Conservation (phyloP, 176 grass and related monocot species). For the Triticum aestivum region IWGSC_CS_RefSeq_v2.1 NC_057810.1:538032007-538032506, state of each 20-base stretch:
- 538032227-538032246: conserved; percentile 62
- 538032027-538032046: conserved; percentile 32
- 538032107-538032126: too few species aligned
- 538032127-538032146: too few species aligned
- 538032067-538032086: too few species aligned
- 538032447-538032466: conserved; percentile 54
- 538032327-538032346: conserved; percentile 44
- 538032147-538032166: too few species aligned
- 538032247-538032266: conserved; percentile 53
- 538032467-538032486: conserved; percentile 1
- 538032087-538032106: too few species aligned
- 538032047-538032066: neutral
- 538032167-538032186: neutral
- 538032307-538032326: conserved; percentile 50
- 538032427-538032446: conserved; percentile 50
- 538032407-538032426: conserved; percentile 56
- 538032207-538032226: conserved; percentile 56
- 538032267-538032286: conserved; percentile 54
- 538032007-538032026: neutral
- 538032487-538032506: conserved; percentile 2
- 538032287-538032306: conserved; percentile 49
- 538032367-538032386: neutral
- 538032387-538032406: conserved; percentile 56
- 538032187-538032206: neutral
- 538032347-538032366: neutral